Evolutionary conservation across 352 stramenopile genomes (phyloP).

Genomic region (Pythium utonaiense): DNA sequence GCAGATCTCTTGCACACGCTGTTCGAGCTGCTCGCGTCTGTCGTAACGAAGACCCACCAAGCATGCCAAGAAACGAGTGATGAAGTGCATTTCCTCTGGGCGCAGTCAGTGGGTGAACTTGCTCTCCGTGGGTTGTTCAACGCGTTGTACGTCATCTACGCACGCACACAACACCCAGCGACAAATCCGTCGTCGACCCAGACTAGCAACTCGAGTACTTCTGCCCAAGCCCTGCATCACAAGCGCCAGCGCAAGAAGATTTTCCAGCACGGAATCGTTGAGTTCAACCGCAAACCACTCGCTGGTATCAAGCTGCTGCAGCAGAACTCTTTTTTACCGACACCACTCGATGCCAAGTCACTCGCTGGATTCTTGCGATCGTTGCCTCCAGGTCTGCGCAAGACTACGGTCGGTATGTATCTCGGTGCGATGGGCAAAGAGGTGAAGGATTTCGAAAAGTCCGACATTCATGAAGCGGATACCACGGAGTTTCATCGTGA

Average conservation of each 20-base stretch:
- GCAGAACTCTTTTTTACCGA: conserved; percentile 72
- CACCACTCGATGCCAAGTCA: conserved; percentile 63
- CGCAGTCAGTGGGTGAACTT: conserved; percentile 60
- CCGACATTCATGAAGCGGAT: conserved; percentile 72
- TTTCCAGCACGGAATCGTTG: conserved; percentile 82
- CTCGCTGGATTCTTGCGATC: conserved; percentile 87
- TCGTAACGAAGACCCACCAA: conserved; percentile 53
- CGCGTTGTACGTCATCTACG: conserved; percentile 68
- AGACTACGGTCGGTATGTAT: conserved; percentile 77
- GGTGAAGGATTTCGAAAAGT: conserved; percentile 69
- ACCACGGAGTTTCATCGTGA: conserved; percentile 84
- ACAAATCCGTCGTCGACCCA: background rate
- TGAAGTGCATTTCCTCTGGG: conserved; percentile 67
- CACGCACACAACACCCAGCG: conserved; percentile 31
- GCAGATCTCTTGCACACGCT: conserved; percentile 90
- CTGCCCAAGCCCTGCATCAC: conserved; percentile 47
- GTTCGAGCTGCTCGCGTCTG: conserved; percentile 92
- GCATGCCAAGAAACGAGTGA: conserved; percentile 73
- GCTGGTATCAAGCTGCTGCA: conserved; percentile 88
- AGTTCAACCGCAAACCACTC: conserved; percentile 94
- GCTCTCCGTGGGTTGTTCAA: conserved; percentile 72
- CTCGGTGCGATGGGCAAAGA: conserved; percentile 85
- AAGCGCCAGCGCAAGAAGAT: conserved; percentile 77
- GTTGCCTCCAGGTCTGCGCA: conserved; percentile 75
- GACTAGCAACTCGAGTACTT: conserved; percentile 31